These are phyloP conservation scores for Phytopythium vexans DNA, from an alignment of 352 stramenopile species.

Conservation along the genomic window DNA sequence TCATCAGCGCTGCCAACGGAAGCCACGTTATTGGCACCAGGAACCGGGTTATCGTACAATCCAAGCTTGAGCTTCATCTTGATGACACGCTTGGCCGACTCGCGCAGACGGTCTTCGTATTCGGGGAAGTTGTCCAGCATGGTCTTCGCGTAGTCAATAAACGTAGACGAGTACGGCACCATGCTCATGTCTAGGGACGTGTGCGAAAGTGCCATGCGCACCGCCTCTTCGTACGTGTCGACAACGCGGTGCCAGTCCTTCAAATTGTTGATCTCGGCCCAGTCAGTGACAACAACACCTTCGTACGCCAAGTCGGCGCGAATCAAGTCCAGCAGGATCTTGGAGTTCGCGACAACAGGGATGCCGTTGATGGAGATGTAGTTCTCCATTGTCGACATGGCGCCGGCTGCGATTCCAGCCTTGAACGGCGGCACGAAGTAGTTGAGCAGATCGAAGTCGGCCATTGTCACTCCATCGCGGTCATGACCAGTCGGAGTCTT, in stretches of 20 bases:
- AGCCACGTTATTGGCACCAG: constrained; percentile 29
- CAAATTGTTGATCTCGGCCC: constrained; percentile 89
- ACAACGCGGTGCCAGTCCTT: constrained; percentile 55
- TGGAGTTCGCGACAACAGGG: constrained; percentile 77
- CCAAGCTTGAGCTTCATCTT: constrained; percentile 76
- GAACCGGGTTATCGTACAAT: constrained; percentile 62
- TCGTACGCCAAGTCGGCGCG: constrained; percentile 76
- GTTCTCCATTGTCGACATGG: constrained; percentile 89
- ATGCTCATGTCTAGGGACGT: constrained; percentile 91
- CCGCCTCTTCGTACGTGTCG: constrained; percentile 41
- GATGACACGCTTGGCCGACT: constrained; percentile 59
- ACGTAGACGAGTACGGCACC: constrained; percentile 48
- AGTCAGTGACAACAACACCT: constrained; percentile 89
- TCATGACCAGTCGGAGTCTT: constrained; percentile 81
- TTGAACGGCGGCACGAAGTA: constrained; percentile 81
- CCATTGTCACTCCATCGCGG: constrained; percentile 62
- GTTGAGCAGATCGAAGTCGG: constrained; percentile 74
- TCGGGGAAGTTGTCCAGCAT: constrained; percentile 36
- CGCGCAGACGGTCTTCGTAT: constrained; percentile 36
- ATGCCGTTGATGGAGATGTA: constrained; percentile 92
- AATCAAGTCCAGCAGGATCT: constrained; percentile 81
- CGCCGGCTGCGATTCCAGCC: constrained; percentile 62
- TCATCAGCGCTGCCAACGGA: constrained; percentile 45
- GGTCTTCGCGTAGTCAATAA: constrained; percentile 45
- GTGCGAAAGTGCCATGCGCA: constrained; percentile 59